Evolutionary conservation across 768 basidiomycete genomes (phyloP).

Genomic region (Austroboletus festivus): DNA sequence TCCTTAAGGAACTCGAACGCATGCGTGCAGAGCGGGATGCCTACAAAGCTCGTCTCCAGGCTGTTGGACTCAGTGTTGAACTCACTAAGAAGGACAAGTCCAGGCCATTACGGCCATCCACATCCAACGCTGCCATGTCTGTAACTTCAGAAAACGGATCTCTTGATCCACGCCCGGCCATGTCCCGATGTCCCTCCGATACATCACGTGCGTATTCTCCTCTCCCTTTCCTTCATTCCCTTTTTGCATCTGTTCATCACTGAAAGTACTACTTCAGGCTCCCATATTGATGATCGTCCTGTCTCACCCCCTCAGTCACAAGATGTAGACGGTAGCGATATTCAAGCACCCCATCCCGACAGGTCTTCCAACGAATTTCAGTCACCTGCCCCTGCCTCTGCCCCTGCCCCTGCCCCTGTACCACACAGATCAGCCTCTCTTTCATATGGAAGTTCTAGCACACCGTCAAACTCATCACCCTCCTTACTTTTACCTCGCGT

Average conservation of each 20-base stretch:
- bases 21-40: slow-evolving; percentile 77
- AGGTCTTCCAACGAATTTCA: background rate
- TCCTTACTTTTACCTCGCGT: slow-evolving; percentile 19
- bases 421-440: slow-evolving; percentile 25
- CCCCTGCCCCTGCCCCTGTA: no score
- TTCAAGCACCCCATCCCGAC: slow-evolving; percentile 2
- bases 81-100: slow-evolving; percentile 27
- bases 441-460: slow-evolving; percentile 6
- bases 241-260: background rate
- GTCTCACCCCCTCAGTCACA: slow-evolving; percentile 17
- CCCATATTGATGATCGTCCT: slow-evolving; percentile 22
- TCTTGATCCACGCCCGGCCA: slow-evolving; percentile 24
- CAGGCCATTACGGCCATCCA: slow-evolving; percentile 17
- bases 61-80: slow-evolving; percentile 41
- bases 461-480: slow-evolving; percentile 7
- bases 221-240: background rate
- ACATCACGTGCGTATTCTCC: slow-evolving; percentile 29
- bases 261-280: slow-evolving; percentile 2
- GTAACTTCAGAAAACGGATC: slow-evolving; percentile 12
- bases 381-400: no score
- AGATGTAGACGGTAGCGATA: slow-evolving; percentile 9
- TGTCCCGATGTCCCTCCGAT: slow-evolving; percentile 31
- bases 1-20: slow-evolving; percentile 83
- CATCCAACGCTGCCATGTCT: slow-evolving; percentile 24
- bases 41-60: slow-evolving; percentile 37